These are phyloP conservation scores for Taphrina sp. DNA, from an alignment of 1,139 yeast genomes.

Conservation along the genomic window DNA sequence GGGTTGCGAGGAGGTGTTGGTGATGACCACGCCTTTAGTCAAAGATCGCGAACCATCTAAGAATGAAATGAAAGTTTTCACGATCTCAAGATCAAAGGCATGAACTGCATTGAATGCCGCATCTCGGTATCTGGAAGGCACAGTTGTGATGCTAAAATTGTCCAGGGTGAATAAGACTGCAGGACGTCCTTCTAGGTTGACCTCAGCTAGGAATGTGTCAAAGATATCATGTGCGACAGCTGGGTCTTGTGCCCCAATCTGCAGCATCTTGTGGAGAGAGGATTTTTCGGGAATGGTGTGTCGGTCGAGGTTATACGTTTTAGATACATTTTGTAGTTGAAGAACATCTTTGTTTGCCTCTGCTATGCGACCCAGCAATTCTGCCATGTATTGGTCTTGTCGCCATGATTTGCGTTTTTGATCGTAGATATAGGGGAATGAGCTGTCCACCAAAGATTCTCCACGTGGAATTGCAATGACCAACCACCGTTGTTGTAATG, in stretches of 20 bases:
- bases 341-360: slow-evolving; percentile 31
- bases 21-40: slow-evolving; percentile 27
- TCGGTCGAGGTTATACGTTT: slow-evolving; percentile 11
- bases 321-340: slow-evolving; percentile 16
- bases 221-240: slow-evolving; percentile 24
- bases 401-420: slow-evolving; percentile 19
- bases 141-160: slow-evolving; percentile 26
- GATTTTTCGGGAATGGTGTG: slow-evolving; percentile 11
- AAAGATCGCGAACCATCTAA: slow-evolving; percentile 25
- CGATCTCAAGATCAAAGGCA: slow-evolving; percentile 31
- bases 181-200: slow-evolving; percentile 27
- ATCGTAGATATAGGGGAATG: slow-evolving; percentile 30
- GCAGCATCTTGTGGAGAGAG: slow-evolving; percentile 16
- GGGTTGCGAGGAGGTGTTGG: slow-evolving; percentile 32
- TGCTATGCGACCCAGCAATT: slow-evolving; percentile 22
- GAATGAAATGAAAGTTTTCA: slow-evolving; percentile 21
- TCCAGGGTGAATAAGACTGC: slow-evolving; percentile 31
- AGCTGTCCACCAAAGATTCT: slow-evolving; percentile 33
- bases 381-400: slow-evolving; percentile 32
- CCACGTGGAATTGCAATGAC: slow-evolving; percentile 34
- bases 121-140: slow-evolving; percentile 32
- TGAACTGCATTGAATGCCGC: slow-evolving; percentile 22
- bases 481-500: slow-evolving; percentile 30
- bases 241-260: slow-evolving; percentile 20
- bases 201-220: slow-evolving; percentile 26